A percentile compares a stretch with the other conserved stretches of the same genome.
Conservation (phyloP, 345 rosid species). For the Angophora floribunda region DNA sequence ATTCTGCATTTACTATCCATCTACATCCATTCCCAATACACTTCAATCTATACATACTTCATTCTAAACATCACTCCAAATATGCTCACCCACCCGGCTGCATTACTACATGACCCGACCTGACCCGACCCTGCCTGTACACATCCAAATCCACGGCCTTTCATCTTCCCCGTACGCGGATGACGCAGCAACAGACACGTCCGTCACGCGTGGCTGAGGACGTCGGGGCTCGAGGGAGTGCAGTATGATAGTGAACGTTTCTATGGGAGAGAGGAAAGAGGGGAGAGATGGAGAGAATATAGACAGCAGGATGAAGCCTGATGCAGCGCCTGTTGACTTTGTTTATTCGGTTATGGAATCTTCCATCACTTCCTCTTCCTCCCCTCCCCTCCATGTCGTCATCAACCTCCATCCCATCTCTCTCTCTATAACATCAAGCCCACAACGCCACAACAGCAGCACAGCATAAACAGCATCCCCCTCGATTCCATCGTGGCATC, state of each 20-base stretch:
- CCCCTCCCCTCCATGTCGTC: too few relatives aligned
- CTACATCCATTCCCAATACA: neutral
- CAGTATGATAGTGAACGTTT: neutral
- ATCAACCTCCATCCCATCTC: neutral
- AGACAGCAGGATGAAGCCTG: neutral
- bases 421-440: neutral
- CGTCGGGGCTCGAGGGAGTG: neutral
- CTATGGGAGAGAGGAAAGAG: neutral
- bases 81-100: fast-evolving
- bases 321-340: neutral
- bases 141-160: fast-evolving
- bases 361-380: neutral
- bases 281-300: neutral
- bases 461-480: neutral
- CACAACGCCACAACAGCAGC: neutral
- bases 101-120: neutral
- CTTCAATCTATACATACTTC: fast-evolving
- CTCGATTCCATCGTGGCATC: neutral
- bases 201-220: neutral
- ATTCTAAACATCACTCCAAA: neutral
- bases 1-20: neutral
- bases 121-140: too few relatives aligned
- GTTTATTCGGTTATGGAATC: neutral
- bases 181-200: neutral
- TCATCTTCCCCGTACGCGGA: neutral